These are phyloP conservation scores for Colletotrichum tabaci DNA, from an alignment of 2,329 filamentous ascomycete species.

Conservation along the genomic window DNA sequence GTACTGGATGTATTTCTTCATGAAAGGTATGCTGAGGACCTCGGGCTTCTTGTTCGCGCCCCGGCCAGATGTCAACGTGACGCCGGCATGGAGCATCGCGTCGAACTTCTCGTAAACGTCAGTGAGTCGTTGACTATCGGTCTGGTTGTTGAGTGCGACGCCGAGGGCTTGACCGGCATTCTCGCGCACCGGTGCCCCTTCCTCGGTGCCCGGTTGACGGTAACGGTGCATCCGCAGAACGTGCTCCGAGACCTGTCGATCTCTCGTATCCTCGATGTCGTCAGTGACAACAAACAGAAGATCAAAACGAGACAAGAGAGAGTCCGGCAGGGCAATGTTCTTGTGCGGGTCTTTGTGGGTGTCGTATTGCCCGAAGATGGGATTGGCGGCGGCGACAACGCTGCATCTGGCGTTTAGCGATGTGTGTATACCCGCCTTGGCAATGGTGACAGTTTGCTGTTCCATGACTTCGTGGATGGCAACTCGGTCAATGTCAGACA, in stretches of 20 bases:
- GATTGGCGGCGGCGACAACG: constrained; percentile 96
- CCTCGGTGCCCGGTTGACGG: constrained; percentile 91
- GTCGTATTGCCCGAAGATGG: constrained; percentile 98
- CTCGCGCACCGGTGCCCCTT: constrained; percentile 94
- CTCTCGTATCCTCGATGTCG: constrained; percentile 94
- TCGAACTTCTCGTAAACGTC: constrained; percentile 98
- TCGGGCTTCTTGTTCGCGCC: constrained; percentile 84
- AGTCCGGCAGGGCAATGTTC: constrained; percentile 97
- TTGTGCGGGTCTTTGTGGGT: constrained; percentile 98
- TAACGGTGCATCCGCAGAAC: constrained; percentile 98
- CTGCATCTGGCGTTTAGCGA: constrained; percentile 97
- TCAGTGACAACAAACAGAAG: constrained; percentile 97
- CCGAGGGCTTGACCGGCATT: constrained; percentile 87
- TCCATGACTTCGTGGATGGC: constrained; percentile 99
- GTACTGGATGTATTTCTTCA: constrained; percentile 99
- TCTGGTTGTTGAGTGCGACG: constrained; percentile 86
- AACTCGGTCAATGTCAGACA: constrained; percentile 98
- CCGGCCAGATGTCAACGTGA: constrained; percentile 81
- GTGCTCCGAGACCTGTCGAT: constrained; percentile 94
- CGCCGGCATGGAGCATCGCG: constrained; percentile 93
- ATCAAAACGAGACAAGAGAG: constrained; percentile 97
- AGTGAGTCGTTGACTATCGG: constrained; percentile 80
- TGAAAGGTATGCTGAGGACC: constrained; percentile 95
- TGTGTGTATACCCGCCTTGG: constrained; percentile 98
- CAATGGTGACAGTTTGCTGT: constrained; percentile 98